Evolutionary conservation across 805 yeast genomes (phyloP), one percentile per base, ranked within the genome.

Genomic region (Ogataea saltuana): DNA sequence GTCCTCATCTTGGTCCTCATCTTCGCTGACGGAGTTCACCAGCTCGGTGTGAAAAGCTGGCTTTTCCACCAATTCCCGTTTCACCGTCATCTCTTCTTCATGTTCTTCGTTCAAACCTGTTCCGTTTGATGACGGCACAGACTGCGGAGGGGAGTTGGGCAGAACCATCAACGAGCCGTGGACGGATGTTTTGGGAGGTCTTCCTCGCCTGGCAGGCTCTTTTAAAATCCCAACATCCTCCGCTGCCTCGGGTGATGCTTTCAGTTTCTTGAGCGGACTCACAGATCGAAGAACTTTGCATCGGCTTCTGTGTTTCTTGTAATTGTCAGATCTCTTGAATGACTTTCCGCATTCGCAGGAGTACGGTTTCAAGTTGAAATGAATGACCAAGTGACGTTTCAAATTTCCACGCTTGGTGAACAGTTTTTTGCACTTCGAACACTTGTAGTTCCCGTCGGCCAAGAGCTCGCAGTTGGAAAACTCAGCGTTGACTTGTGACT

Each of bases 351-450:
- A 56, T 3, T 43, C 52, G 33, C 61, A 56, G n/a, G 42, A 34
- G 32, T 50, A 56, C 17, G 58, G 54, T 16, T 50, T 53, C 18
- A 55, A 39, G 29, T 56, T 51, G 42, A 55, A 55, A 33, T 56
- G 61, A 15, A 54, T 45, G 6, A 55, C 51, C 38, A 56, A 39
- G 30, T 56, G 61, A 28, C 61, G 39, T 20, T 54, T 53, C 33
- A 56, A 37, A 30, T 56, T 56, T 2, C 61, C 61, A 26, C 59
- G 37, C 30, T 56, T 56, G 10, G 59, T 54, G 34, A 56, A 56
- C 2, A 45, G 34, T 39, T 53, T 54, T 4, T 39, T 36, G 34
- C 61, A 56, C 22, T 46, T 39, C 6, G 51, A 50, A 38, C 61
- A 56, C 17, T 45, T 43, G 36, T 48, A 56, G 4, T 46, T 39